Percentiles rank a stretch among this genome's conserved stretches.
These are phyloP conservation scores for Perilla frutescens DNA, from an alignment of 257 asterid species.

Conservation along the genomic window DNA sequence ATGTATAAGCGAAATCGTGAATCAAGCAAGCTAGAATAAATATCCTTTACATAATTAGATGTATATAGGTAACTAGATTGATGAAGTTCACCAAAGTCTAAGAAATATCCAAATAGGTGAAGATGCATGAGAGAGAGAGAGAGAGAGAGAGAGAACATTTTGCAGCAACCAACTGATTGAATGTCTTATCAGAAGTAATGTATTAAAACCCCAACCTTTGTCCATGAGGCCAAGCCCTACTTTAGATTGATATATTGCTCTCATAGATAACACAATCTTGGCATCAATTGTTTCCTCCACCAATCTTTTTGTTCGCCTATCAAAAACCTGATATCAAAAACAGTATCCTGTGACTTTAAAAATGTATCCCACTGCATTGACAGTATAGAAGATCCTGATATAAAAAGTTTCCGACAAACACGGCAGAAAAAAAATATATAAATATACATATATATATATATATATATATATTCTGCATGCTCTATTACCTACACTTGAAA, in stretches of 20 bases:
- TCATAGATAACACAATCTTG: constrained; percentile 91
- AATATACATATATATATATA: too few relatives aligned
- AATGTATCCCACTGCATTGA: constrained; percentile 19
- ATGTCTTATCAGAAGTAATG: constrained; percentile 24
- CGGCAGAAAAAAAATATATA: constrained; percentile 6
- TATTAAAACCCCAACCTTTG: constrained; percentile 59
- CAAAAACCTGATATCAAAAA: constrained; percentile 71
- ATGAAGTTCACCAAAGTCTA: constrained; percentile 23
- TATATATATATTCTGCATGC: background rate
- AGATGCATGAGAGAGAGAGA: constrained; percentile 2
- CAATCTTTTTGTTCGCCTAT: constrained; percentile 82
- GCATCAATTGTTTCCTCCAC: constrained; percentile 97
- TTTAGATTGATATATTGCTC: constrained; percentile 95
- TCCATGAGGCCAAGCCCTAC: constrained; percentile 94
- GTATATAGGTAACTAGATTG: background rate
- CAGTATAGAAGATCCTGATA: constrained; percentile 3
- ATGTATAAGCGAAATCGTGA: constrained; percentile 5
- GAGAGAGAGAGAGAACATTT: constrained; percentile 9
- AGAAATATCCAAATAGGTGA: constrained; percentile 3
- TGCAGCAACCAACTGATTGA: constrained; percentile 14
- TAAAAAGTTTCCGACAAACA: constrained; percentile 12
- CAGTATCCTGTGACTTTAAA: constrained; percentile 15
- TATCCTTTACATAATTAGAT: constrained; percentile 6
- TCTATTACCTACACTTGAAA: constrained; percentile 8
- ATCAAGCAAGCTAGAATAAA: constrained; percentile 16